These are phyloP conservation scores for Ceratocystis lukuohia DNA, from an alignment of 2,329 filamentous ascomycete genomes.

Conservation along the genomic window DNA sequence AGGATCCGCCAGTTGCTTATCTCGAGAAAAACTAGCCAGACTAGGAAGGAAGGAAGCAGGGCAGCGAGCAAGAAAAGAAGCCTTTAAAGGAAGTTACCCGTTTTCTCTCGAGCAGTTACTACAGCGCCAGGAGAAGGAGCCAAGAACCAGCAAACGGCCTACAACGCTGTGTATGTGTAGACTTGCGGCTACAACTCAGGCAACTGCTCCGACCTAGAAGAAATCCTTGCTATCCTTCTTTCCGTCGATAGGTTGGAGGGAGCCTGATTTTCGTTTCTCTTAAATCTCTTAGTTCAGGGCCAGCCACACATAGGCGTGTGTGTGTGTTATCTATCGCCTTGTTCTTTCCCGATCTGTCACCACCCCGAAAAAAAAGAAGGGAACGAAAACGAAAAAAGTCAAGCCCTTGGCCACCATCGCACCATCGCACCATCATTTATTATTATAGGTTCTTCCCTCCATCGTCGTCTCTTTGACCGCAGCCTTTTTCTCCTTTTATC, in stretches of 20 bases:
- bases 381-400: background rate
- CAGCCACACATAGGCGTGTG: background rate
- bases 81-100: background rate
- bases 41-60: background rate
- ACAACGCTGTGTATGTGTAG: background rate
- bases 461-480: background rate
- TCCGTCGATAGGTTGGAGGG: background rate
- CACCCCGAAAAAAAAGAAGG: background rate
- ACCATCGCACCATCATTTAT: background rate
- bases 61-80: background rate
- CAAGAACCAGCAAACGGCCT: background rate
- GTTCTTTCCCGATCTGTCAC: background rate
- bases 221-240: conserved; percentile 3
- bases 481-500: conserved; percentile 9
- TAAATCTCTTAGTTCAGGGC: background rate
- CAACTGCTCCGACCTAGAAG: background rate
- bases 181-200: background rate
- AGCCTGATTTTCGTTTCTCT: background rate
- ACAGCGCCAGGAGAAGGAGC: background rate
- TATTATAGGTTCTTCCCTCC: conserved; percentile 23
- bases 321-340: background rate
- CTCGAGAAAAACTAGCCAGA: background rate
- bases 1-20: background rate
- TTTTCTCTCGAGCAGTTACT: background rate
- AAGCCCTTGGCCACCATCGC: background rate